Evolutionary conservation across 1,139 yeast species (phyloP).

Genomic region (Cylindricascospora bacillispora): DNA sequence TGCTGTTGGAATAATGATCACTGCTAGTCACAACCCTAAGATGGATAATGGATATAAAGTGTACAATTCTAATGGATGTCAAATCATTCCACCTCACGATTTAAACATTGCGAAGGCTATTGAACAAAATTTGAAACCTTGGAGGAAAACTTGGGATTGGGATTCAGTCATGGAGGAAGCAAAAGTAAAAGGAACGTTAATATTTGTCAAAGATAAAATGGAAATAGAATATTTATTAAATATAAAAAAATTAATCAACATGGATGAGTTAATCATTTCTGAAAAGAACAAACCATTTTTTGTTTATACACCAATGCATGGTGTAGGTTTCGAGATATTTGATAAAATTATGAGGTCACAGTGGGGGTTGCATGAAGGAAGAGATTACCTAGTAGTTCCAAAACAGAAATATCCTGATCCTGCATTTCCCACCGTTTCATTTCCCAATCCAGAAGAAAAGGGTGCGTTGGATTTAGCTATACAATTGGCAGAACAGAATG

Average conservation of each 20-base stretch:
- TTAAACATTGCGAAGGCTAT: conserved; percentile 54
- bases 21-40: conserved; percentile 95
- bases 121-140: conserved; percentile 46
- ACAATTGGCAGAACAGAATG: conserved; percentile 27
- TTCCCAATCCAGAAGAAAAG: conserved; percentile 93
- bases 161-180: conserved; percentile 25
- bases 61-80: conserved; percentile 88
- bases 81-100: conserved; percentile 90
- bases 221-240: conserved; percentile 16
- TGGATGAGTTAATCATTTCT: conserved; percentile 15
- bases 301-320: conserved; percentile 92
- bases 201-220: conserved; percentile 27
- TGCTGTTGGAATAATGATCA: conserved; percentile 83
- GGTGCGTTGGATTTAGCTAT: conserved; percentile 79
- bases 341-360: conserved; percentile 20
- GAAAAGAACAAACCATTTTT: conserved; percentile 28
- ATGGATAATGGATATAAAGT: conserved; percentile 91
- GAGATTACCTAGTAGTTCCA: conserved; percentile 27
- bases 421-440: conserved; percentile 66
- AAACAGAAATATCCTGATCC: conserved; percentile 75
- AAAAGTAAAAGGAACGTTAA: conserved; percentile 10
- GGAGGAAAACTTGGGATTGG: conserved; percentile 42
- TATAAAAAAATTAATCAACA: conserved; percentile 11
- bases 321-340: conserved; percentile 57
- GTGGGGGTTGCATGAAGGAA: conserved; percentile 20